A percentile compares a stretch with the other conserved stretches of the same genome.
phyloP scores from a whole-genome alignment of 2,329 filamentous ascomycete genomes.

The Claviceps arundinis region DNA sequence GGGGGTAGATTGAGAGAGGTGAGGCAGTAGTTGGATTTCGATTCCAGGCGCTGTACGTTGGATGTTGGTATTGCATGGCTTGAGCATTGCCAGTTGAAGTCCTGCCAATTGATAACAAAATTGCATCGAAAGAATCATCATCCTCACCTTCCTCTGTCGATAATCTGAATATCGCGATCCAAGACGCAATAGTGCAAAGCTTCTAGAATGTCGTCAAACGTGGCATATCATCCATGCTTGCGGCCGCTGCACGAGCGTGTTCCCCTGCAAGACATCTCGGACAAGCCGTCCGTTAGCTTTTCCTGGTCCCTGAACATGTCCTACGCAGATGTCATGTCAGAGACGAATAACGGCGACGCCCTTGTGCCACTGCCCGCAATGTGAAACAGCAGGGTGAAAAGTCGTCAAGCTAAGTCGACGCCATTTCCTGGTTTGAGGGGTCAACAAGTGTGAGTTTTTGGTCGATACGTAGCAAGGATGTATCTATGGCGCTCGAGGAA shows the following conservation, averaged over 20 bases:
- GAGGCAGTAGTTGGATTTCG: not conserved
- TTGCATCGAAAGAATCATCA: not conserved
- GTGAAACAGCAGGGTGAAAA: not conserved
- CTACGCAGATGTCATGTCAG: not conserved
- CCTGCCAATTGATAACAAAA: not conserved
- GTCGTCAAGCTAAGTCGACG: not conserved
- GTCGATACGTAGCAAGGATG: not conserved
- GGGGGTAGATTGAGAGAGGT: not conserved
- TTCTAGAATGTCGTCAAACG: not conserved
- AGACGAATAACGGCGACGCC: constrained; percentile 1
- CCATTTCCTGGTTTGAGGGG: not conserved
- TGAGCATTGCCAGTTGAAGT: too few species aligned
- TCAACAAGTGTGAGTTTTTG: not conserved
- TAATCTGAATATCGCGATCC: not conserved
- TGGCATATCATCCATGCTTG: not conserved
- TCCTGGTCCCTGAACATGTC: not conserved
- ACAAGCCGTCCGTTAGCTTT: not conserved
- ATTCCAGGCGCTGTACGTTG: not conserved
- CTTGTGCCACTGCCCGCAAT: not conserved
- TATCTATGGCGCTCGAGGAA: not conserved
- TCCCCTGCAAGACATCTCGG: not conserved
- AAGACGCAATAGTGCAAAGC: not conserved
- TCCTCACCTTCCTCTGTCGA: not conserved
- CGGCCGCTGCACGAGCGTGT: not conserved
- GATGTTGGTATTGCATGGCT: not conserved